Evolutionary conservation across 2,329 filamentous ascomycete genomes (phyloP), one percentile per base, ranked within the genome.

Genomic region (Penicillium sp.): DNA sequence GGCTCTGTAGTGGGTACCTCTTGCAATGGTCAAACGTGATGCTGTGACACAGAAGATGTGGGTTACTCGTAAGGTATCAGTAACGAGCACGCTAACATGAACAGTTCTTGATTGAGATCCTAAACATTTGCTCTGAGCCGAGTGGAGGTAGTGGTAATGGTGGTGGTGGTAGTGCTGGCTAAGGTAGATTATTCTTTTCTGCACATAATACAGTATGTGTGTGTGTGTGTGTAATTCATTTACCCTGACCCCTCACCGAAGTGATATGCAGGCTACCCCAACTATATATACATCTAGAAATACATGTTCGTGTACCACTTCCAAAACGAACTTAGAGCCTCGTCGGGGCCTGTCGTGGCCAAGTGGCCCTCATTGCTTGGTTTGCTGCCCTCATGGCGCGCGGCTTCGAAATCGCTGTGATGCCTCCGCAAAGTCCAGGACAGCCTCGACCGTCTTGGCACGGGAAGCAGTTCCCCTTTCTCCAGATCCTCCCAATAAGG

Each of bases 191-290:
- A n/a, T n/a, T n/a, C n/a, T n/a, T n/a, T n/a, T n/a, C n/a, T n/a
- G n/a, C n/a, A n/a, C n/a, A n/a, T n/a, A n/a, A n/a, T n/a, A n/a
- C n/a, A n/a, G n/a, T n/a, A n/a, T n/a, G n/a, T n/a, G n/a, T n/a
- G n/a, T n/a, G n/a, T n/a, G n/a, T n/a, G n/a, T n/a, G n/a, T n/a
- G n/a, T n/a, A n/a, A 16, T 13, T 33, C 21, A 27, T 35, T 7
- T 50, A 50, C 48, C 13, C 48, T 53, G 50, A 41, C 46, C 48
- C 48, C 46, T 54, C 48, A 46, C 51, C 39, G 13, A 36, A 35
- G 48, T 41, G 48, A 51, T 48, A 47, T 53, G 50, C 43, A 50
- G 45, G 48, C 38, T 41, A 41, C 32, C 30, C 37, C 48, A 47
- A 49, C 21, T 23, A 23, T 23, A 23, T 23, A 23, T 23, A 7